A percentile compares a stretch with the other conserved stretches of the same genome.
phyloP scores from a whole-genome alignment of 768 basidiomycete species.

The Mycena venus region DNA sequence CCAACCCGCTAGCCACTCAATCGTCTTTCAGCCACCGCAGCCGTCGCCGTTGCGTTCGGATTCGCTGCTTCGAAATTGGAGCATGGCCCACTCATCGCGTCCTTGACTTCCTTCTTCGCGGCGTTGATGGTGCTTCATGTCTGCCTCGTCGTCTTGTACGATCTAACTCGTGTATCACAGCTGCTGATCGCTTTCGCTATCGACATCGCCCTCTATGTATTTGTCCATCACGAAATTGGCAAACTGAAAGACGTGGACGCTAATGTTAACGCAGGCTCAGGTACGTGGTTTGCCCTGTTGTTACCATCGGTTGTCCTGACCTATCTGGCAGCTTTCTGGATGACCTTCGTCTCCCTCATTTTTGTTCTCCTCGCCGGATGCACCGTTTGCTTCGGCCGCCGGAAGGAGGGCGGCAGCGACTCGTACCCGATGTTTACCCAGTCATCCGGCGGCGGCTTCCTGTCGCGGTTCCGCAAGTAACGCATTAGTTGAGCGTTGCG shows the following conservation, averaged over 20 bases:
- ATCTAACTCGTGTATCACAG: not conserved
- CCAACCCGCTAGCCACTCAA: not conserved
- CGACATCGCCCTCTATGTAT: conserved; percentile 32
- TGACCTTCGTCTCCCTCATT: conserved; percentile 32
- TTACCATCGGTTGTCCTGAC: not conserved
- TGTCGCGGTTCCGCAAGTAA: conserved; percentile 30
- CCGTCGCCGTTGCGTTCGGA: conserved; percentile 31
- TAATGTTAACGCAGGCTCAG: conserved; percentile 22
- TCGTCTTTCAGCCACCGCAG: conserved; percentile 14
- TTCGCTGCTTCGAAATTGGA: conserved; percentile 29
- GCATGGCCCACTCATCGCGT: conserved; percentile 20
- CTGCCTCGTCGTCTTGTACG: too few relatives aligned
- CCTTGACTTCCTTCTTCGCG: conserved; percentile 25
- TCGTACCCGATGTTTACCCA: conserved; percentile 31
- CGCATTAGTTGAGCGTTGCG: not conserved
- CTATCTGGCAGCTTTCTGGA: conserved; percentile 30
- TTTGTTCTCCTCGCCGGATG: conserved; percentile 27
- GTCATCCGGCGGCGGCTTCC: conserved; percentile 22
- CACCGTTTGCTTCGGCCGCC: conserved; percentile 30
- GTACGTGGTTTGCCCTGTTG: not conserved
- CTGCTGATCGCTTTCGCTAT: conserved; percentile 35
- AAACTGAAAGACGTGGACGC: conserved; percentile 14
- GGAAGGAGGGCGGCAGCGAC: conserved; percentile 22
- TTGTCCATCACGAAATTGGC: conserved; percentile 28
- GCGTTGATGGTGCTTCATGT: conserved; percentile 18